Evolutionary conservation across 192 early-diverging fungal genomes (phyloP).

Genomic region (Podila clonocystis): DNA sequence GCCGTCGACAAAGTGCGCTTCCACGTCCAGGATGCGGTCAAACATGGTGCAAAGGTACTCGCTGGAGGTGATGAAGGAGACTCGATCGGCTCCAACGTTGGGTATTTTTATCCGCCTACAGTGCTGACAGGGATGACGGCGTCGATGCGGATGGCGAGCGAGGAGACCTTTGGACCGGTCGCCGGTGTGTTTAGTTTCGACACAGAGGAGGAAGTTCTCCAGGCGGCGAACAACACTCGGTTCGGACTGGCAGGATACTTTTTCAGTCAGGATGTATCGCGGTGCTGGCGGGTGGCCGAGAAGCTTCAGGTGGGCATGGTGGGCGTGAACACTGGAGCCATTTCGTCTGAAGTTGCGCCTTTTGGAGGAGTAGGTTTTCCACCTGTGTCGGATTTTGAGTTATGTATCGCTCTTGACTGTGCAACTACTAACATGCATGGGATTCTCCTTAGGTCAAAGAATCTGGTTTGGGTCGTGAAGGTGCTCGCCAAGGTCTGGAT

Average conservation of each 20-base stretch:
- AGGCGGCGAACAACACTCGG: constrained; percentile 75
- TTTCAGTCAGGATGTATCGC: constrained; percentile 77
- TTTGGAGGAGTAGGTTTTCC: constrained; percentile 73
- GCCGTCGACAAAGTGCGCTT: constrained; percentile 75
- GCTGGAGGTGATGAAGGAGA: constrained; percentile 65
- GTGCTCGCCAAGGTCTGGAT: constrained; percentile 71
- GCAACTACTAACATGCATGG: background rate
- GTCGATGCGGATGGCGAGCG: constrained; percentile 73
- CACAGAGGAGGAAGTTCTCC: constrained; percentile 82
- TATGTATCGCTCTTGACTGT: background rate
- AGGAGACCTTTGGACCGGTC: constrained; percentile 95
- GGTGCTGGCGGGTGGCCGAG: constrained; percentile 85
- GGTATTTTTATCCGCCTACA: constrained; percentile 87
- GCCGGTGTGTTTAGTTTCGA: constrained; percentile 81
- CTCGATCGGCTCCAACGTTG: constrained; percentile 40
- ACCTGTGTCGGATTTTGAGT: background rate
- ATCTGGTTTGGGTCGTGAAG: constrained; percentile 78
- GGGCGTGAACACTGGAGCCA: constrained; percentile 81
- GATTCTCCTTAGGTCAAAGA: constrained; percentile 61
- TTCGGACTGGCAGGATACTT: constrained; percentile 90
- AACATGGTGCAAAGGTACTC: constrained; percentile 75
- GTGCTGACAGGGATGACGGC: constrained; percentile 75
- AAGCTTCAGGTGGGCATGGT: constrained; percentile 91
- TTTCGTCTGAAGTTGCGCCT: constrained; percentile 65
- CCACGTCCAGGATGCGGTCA: constrained; percentile 77